Evolutionary conservation across 805 yeast species (phyloP).

Genomic region (Kodamaea sagamina): DNA sequence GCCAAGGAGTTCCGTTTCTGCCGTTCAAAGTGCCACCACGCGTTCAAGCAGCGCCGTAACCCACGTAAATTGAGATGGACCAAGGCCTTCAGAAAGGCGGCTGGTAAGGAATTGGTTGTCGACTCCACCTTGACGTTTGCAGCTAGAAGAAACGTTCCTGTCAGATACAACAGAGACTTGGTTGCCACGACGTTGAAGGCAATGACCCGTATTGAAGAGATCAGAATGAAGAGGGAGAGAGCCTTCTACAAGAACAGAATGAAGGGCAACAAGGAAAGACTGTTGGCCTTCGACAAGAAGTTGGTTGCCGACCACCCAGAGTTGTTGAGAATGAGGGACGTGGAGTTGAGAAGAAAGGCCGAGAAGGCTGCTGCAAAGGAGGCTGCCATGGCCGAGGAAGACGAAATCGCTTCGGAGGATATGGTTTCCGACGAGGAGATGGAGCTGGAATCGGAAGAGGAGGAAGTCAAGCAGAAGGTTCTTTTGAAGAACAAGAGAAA

Average conservation of each 20-base stretch:
- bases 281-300: constrained; percentile 81
- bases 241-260: constrained; percentile 99
- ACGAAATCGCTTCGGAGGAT: constrained; percentile 44
- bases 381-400: constrained; percentile 46
- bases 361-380: constrained; percentile 69
- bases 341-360: constrained; percentile 75
- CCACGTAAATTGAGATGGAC: constrained; percentile 99
- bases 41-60: constrained; percentile 96
- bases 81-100: constrained; percentile 97
- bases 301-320: constrained; percentile 88
- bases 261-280: constrained; percentile 93
- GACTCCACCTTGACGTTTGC: constrained; percentile 96
- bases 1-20: constrained; percentile 97
- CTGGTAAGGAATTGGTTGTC: constrained; percentile 97
- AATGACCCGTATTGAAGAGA: constrained; percentile 94
- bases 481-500: constrained; percentile 64
- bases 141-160: constrained; percentile 96
- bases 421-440: constrained; percentile 50
- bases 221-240: constrained; percentile 93
- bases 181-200: constrained; percentile 93
- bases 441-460: constrained; percentile 47
- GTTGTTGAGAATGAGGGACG: constrained; percentile 88
- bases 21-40: constrained; percentile 96
- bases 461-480: constrained; percentile 54
- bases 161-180: constrained; percentile 93